Conservation (phyloP, 1,284 basidiomycete genomes). For the Inonotus hispidus region DNA sequence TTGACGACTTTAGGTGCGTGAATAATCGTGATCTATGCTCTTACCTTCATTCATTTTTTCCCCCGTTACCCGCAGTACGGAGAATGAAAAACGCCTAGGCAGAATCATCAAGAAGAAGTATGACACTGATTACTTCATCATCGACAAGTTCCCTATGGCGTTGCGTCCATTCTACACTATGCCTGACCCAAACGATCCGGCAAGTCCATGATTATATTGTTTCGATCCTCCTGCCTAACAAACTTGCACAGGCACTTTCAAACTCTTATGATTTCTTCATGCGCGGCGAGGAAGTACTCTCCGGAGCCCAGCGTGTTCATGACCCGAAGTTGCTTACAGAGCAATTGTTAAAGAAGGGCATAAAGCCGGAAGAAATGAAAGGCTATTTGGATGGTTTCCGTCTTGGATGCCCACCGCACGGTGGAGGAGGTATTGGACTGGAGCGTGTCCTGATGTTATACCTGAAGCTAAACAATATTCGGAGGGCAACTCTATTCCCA, state of each 20-base stretch:
- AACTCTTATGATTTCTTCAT: conserved; percentile 99
- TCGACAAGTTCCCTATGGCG: conserved; percentile 93
- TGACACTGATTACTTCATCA: conserved; percentile 95
- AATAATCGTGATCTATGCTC: not conserved
- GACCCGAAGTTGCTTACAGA: conserved; percentile 79
- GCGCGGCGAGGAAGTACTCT: conserved; percentile 97
- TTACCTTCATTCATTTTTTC: not conserved
- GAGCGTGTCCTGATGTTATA: conserved; percentile 97
- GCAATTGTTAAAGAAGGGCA: conserved; percentile 78
- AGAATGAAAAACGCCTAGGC: conserved; percentile 91
- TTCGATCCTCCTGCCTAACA: conserved; percentile 10
- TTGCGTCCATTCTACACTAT: conserved; percentile 98
- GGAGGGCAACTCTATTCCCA: conserved; percentile 92
- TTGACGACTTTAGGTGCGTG: conserved; percentile 85
- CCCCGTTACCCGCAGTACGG: conserved; percentile 52
- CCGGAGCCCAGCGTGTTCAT: conserved; percentile 96
- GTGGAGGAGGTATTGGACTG: conserved; percentile 81
- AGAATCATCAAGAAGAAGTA: conserved; percentile 87
- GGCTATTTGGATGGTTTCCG: conserved; percentile 93
- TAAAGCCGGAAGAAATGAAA: conserved; percentile 85
- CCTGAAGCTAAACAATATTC: conserved; percentile 93
- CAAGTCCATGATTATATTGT: conserved; percentile 34
- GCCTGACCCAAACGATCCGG: conserved; percentile 86
- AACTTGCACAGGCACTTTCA: conserved; percentile 62
- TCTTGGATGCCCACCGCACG: conserved; percentile 88